phyloP scores from a whole-genome alignment of 768 basidiomycete genomes.

The Scleroderma citrinum region DNA sequence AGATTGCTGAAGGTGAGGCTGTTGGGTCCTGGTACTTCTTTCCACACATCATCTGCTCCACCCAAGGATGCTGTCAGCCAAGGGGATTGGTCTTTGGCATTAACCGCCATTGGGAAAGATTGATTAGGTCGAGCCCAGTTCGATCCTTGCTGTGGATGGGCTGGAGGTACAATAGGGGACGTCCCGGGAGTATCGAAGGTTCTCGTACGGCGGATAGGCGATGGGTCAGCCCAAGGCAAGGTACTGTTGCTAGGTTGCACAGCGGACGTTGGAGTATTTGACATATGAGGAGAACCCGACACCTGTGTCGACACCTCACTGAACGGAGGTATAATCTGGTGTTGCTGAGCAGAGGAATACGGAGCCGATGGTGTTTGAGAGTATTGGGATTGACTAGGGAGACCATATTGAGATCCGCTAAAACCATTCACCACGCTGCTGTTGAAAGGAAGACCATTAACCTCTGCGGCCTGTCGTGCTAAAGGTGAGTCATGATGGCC shows the following conservation, averaged over 20 bases:
- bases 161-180: slow-evolving; percentile 18
- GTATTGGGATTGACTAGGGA: slow-evolving; percentile 11
- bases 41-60: slow-evolving; percentile 43
- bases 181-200: slow-evolving; percentile 15
- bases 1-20: slow-evolving; percentile 55
- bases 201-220: slow-evolving; percentile 3
- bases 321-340: slow-evolving; percentile 17
- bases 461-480: slow-evolving; percentile 18
- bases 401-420: slow-evolving; percentile 16
- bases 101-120: slow-evolving; percentile 12
- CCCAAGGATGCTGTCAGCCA: slow-evolving; percentile 50
- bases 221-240: slow-evolving; percentile 19
- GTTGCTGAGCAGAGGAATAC: slow-evolving; percentile 14
- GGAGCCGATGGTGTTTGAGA: slow-evolving; percentile 18
- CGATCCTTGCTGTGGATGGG: slow-evolving; percentile 23
- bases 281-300: slow-evolving; percentile 11
- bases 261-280: slow-evolving; percentile 18
- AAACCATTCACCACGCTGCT: slow-evolving; percentile 12
- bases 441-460: slow-evolving; percentile 19
- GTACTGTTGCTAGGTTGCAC: slow-evolving; percentile 14
- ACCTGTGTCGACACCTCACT: slow-evolving; percentile 16
- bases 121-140: slow-evolving; percentile 33
- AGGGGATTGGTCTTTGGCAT: slow-evolving; percentile 41
- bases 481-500: slow-evolving; percentile 19
- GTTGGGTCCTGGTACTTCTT: slow-evolving; percentile 35